phyloP scores from a whole-genome alignment of 2,329 filamentous ascomycete genomes.

The Monosporascus sp. region DNA sequence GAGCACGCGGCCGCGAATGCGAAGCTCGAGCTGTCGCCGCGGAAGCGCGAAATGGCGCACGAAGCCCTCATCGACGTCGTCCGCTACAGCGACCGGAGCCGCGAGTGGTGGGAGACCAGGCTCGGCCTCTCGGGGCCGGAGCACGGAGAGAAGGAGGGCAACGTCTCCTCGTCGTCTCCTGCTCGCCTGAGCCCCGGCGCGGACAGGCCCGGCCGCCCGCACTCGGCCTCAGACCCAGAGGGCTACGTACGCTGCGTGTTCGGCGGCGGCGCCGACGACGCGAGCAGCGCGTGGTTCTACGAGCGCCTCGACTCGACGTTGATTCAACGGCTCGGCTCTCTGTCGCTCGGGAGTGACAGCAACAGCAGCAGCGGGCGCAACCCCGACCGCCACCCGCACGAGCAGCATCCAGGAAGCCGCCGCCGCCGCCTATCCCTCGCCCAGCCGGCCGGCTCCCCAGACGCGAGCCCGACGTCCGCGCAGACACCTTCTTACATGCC shows the following conservation, averaged over 20 bases:
- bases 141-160: neutral
- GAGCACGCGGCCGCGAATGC: neutral
- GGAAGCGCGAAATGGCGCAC: slow-evolving; percentile 3
- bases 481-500: too few species aligned
- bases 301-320: slow-evolving; percentile 15
- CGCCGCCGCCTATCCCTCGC: neutral
- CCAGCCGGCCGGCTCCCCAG: neutral
- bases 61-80: neutral
- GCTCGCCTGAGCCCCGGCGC: too few species aligned
- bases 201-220: slow-evolving; percentile 4
- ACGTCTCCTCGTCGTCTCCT: neutral
- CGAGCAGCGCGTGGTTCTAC: slow-evolving; percentile 15
- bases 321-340: slow-evolving; percentile 6
- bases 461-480: neutral
- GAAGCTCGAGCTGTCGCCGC: neutral
- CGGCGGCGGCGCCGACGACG: slow-evolving; percentile 2
- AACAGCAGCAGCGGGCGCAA: slow-evolving; percentile 3
- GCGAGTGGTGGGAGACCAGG: neutral
- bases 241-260: slow-evolving; percentile 3
- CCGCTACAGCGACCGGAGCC: neutral
- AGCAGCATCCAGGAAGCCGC: neutral
- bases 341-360: slow-evolving; percentile 2
- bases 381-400: neutral
- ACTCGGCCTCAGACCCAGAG: slow-evolving; percentile 11
- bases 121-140: neutral